Conservation (phyloP, 257 asterid genomes). For the Primulina huaijiensis region DNA sequence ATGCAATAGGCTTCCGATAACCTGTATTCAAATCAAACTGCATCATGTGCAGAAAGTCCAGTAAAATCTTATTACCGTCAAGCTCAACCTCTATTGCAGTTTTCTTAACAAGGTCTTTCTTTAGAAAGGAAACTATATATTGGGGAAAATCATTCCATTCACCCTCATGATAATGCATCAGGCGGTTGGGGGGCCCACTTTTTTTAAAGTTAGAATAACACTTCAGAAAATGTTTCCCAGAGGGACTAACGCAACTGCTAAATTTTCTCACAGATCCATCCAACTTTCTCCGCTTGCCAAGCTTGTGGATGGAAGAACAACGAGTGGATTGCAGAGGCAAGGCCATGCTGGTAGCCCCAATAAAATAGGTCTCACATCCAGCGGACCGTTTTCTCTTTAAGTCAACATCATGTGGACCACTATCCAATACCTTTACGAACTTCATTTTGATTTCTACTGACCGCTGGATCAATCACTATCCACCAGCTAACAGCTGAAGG, state of each 20-base stretch:
- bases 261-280: constrained; percentile 31
- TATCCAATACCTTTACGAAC: constrained; percentile 82
- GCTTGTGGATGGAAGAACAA: constrained; percentile 31
- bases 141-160: constrained; percentile 79
- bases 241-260: constrained; percentile 26
- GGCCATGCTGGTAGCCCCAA: constrained; percentile 38
- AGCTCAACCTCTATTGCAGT: constrained; percentile 55
- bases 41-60: constrained; percentile 76
- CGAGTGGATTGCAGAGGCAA: constrained; percentile 39
- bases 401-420: constrained; percentile 38
- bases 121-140: constrained; percentile 48
- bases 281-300: constrained; percentile 57
- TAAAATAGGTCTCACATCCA: constrained; percentile 29
- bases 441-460: constrained; percentile 52
- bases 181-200: constrained; percentile 56
- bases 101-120: constrained; percentile 56
- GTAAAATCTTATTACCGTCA: constrained; percentile 39
- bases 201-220: constrained; percentile 57
- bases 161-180: constrained; percentile 62
- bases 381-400: constrained; percentile 62
- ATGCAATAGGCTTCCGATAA: constrained; percentile 60
- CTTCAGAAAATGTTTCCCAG: constrained; percentile 40
- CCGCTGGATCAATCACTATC: constrained; percentile 53
- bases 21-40: constrained; percentile 66
- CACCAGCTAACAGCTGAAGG: constrained; percentile 39